Percentiles rank a stretch among this genome's conserved stretches.
Conservation (phyloP, 2,329 filamentous ascomycete genomes). For the Fusarium subtropicale region DNA sequence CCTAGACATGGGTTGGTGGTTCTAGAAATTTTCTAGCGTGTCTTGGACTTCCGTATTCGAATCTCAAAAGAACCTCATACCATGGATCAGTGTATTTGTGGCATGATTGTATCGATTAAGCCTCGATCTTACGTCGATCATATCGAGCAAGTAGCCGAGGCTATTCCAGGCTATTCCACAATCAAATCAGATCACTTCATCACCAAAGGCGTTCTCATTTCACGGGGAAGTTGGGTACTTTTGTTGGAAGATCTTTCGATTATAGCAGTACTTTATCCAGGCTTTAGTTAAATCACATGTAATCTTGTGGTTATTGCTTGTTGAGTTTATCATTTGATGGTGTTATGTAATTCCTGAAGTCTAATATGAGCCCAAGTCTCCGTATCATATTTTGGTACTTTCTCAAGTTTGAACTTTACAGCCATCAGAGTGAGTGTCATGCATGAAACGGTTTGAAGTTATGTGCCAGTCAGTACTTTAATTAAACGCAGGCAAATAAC, state of each 20-base stretch:
- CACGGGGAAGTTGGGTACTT: neutral
- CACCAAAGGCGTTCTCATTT: too few relatives aligned
- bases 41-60: conserved; percentile 28
- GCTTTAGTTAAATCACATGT: neutral
- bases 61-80: conserved; percentile 40
- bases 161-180: too few relatives aligned
- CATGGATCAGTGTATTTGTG: conserved; percentile 26
- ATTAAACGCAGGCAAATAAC: too few relatives aligned
- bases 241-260: conserved; percentile 3
- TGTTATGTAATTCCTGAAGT: too few relatives aligned
- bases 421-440: neutral
- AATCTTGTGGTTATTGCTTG: neutral
- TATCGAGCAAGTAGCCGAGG: conserved; percentile 2
- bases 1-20: conserved; percentile 26
- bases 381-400: neutral
- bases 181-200: neutral
- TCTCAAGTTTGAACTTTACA: neutral
- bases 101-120: conserved; percentile 11
- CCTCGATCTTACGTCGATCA: conserved; percentile 10
- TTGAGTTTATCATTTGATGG: too few relatives aligned
- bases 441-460: neutral
- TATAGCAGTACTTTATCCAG: neutral
- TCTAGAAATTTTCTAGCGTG: conserved; percentile 49
- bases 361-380: neutral
- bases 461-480: neutral